A percentile compares a stretch with the other conserved stretches of the same genome.
phyloP scores from a whole-genome alignment of 2,329 filamentous ascomycete species.

The Penicillium sp. region DNA sequence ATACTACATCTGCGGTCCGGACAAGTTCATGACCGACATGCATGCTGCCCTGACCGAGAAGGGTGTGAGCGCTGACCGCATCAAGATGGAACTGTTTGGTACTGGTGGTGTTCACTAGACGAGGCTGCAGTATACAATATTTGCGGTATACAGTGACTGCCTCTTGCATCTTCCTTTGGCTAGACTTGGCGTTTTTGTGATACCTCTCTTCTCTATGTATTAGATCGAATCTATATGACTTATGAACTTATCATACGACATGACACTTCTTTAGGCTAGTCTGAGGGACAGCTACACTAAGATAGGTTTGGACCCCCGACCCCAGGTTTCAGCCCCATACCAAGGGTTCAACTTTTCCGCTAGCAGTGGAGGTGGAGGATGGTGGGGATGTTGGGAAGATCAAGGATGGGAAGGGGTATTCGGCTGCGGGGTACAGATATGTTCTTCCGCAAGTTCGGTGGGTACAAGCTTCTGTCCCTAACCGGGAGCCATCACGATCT shows the following conservation, averaged over 20 bases:
- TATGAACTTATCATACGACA: background rate
- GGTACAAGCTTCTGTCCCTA: conserved; percentile 3
- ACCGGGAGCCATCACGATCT: too few relatives aligned
- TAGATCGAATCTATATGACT: background rate
- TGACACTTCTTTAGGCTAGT: background rate
- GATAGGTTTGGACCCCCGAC: background rate
- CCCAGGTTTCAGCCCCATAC: background rate
- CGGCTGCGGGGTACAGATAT: conserved; percentile 36
- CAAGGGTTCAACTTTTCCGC: background rate
- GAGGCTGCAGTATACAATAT: background rate
- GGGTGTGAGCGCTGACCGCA: conserved; percentile 60
- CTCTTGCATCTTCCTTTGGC: background rate
- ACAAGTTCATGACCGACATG: conserved; percentile 67
- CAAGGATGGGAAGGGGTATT: conserved; percentile 26
- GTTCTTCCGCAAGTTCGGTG: conserved; percentile 39
- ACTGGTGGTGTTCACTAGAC: conserved; percentile 49
- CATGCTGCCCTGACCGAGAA: conserved; percentile 52
- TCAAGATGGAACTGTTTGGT: conserved; percentile 70
- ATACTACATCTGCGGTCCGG: conserved; percentile 74
- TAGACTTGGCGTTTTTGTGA: conserved; percentile 3
- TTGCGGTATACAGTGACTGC: background rate
- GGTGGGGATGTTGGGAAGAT: conserved; percentile 37
- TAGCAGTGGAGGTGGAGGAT: conserved; percentile 28
- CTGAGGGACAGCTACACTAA: background rate
- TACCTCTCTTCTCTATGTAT: conserved; percentile 9